Evolutionary conservation across 345 rosid genomes (phyloP), one percentile per base, ranked within the genome.

Genomic region (Pugionium dolabratum): DNA sequence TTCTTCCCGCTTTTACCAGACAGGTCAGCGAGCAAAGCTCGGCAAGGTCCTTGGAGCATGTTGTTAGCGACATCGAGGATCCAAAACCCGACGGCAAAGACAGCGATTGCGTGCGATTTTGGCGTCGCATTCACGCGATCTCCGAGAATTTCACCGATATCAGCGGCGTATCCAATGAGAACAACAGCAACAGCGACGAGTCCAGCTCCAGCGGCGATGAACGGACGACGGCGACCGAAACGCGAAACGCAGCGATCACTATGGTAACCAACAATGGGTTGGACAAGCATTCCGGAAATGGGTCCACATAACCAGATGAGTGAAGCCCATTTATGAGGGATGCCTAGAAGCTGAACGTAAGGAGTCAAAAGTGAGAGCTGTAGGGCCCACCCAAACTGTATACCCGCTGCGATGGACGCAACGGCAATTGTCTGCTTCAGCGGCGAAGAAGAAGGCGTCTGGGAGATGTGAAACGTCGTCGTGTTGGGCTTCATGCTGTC

Each of bases 241-340:
- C 81, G 83, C 71, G 84, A 78, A 61, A 78, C 78, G 70, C 88
- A 80, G 7, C 79, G 83, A 71, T 91, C 97, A 58, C 94, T 88
- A 49, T 79, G 66, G 78, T 82, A 88, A 9, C 97, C 97, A n/a
- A 86, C 97, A n/a, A 80, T 59, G 18, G 97, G 97, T 70, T 91
- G 97, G 6, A 91, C 96, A 1, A 91, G 37, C 68, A 91, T 73
- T 4, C 97, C 97, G 1, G 97, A 91, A 64, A 91, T 52, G 41
- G 97, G 97, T 4, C 97, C 96, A 39, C 96, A 91, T 25, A 91
- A 86, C 96, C 96, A 91, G 26, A 88, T 86, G 72, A 82, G 79
- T 7, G 97, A 75, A 1, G 96, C 85, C 94, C 94, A 86, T 27
- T 72, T 77, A 78, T 88, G 97, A 7, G 91, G 85, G 10, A 91